Percentiles rank a stretch among this genome's conserved stretches.
phyloP scores from a whole-genome alignment of 495 filamentous ascomycete genomes.

The Podospora anserina region DNA sequence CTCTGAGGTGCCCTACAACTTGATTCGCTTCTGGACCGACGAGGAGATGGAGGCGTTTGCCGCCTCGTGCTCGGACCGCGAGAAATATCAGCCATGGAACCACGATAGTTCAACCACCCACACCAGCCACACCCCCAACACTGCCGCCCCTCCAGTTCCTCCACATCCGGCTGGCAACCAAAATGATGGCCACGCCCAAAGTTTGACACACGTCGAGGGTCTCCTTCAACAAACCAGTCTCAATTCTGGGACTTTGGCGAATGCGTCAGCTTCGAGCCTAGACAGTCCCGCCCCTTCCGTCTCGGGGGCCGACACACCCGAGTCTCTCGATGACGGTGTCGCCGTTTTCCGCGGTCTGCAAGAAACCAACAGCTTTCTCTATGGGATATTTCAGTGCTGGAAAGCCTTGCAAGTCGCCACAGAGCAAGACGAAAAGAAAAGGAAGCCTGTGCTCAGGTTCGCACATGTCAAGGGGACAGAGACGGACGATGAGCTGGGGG shows the following conservation, averaged over 20 bases:
- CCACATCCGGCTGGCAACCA: neutral
- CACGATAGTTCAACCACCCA: neutral
- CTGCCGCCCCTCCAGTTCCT: too few relatives aligned
- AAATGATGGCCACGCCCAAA: neutral
- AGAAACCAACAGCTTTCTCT: neutral
- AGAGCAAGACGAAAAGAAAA: neutral
- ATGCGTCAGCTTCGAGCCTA: neutral
- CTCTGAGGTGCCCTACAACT: neutral
- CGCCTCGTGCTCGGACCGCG: neutral
- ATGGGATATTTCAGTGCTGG: neutral
- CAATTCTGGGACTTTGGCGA: neutral
- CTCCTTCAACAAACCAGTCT: neutral
- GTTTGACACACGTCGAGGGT: neutral
- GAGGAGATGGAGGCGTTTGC: constrained; percentile 1
- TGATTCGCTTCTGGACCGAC: constrained; percentile 4
- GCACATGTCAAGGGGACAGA: neutral
- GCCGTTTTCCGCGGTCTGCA: neutral
- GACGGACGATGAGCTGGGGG: neutral
- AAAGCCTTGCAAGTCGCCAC: neutral
- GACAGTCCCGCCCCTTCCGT: neutral
- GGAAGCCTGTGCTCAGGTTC: neutral
- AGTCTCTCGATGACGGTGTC: too few relatives aligned
- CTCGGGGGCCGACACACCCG: neutral
- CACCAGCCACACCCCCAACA: neutral
- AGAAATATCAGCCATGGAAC: neutral